Conservation (phyloP, 23 red algal genomes). For the Rhodosorus marinus region DNA sequence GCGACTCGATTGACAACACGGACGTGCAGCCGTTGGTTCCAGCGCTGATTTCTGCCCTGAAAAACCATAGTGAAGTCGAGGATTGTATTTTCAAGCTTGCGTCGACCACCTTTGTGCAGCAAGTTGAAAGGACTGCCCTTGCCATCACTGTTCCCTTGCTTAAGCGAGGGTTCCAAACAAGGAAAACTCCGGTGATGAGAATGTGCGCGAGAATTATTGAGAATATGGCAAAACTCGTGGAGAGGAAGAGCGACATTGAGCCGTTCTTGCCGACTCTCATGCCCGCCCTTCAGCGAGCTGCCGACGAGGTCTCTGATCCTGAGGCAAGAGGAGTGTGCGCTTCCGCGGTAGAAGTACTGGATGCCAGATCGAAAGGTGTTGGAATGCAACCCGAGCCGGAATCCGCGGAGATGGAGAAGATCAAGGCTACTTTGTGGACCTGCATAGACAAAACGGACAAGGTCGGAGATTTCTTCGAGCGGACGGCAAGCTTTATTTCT, state of each 20-base stretch:
- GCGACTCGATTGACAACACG: slow-evolving; percentile 48
- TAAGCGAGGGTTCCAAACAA: slow-evolving; percentile 58
- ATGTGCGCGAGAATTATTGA: slow-evolving; percentile 65
- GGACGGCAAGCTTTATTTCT: slow-evolving; percentile 12
- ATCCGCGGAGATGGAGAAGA: slow-evolving; percentile 13
- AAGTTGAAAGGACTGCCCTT: slow-evolving; percentile 61
- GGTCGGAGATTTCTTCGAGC: slow-evolving; percentile 8
- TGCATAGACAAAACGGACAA: no score
- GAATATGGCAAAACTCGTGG: slow-evolving; percentile 82
- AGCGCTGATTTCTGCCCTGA: slow-evolving; percentile 35
- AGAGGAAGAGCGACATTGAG: slow-evolving; percentile 32
- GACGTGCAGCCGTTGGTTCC: slow-evolving; percentile 61
- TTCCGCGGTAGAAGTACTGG: slow-evolving; percentile 32
- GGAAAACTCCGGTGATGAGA: slow-evolving; percentile 51
- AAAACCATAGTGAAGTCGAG: slow-evolving; percentile 35
- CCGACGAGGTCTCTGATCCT: slow-evolving; percentile 67
- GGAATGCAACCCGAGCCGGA: slow-evolving; percentile 49
- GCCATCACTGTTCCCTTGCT: slow-evolving; percentile 59
- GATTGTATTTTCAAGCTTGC: slow-evolving; percentile 56
- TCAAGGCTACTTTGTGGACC: not conserved
- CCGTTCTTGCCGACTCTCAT: slow-evolving; percentile 65
- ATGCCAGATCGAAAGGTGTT: slow-evolving; percentile 33
- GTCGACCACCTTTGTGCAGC: slow-evolving; percentile 52
- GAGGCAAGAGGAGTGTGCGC: slow-evolving; percentile 54
- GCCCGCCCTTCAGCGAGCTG: slow-evolving; percentile 55